phyloP scores from a whole-genome alignment of 169 alveolate genomes.

The Plasmodium vinckei region DNA sequence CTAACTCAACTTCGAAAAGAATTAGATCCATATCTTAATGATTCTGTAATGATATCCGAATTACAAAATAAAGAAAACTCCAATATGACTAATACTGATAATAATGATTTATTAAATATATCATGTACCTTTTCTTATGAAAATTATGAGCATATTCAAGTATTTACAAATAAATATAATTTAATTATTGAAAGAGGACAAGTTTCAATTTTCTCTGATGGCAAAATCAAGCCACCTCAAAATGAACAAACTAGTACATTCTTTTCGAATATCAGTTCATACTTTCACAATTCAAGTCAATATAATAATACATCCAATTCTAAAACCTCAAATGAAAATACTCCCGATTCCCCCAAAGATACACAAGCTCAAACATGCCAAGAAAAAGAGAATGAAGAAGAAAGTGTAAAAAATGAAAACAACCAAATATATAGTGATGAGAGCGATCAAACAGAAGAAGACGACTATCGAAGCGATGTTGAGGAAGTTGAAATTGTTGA shows the following conservation, averaged over 20 bases:
- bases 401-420: not conserved
- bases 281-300: too few species aligned
- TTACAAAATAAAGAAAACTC: too few species aligned
- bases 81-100: not conserved
- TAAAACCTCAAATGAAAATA: too few species aligned
- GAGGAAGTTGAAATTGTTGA: too few species aligned
- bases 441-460: not conserved
- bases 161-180: not conserved
- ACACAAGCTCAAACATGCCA: too few species aligned
- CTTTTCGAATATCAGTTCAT: too few species aligned
- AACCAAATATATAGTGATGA: not conserved
- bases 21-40: conserved; percentile 4
- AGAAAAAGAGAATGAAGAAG: too few species aligned
- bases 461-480: not conserved
- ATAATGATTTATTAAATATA: not conserved
- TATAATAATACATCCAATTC: too few species aligned
- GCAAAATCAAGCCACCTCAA: too few species aligned
- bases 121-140: not conserved
- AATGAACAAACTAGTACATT: too few species aligned
- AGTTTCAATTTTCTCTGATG: not conserved
- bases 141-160: not conserved
- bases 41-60: conserved; percentile 1
- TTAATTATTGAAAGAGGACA: not conserved
- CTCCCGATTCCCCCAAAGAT: too few species aligned
- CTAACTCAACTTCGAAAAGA: conserved; percentile 6